Percentiles rank a stretch among this genome's conserved stretches.
These are phyloP conservation scores for Thelonectria discophora DNA, from an alignment of 2,329 filamentous ascomycete species.

Conservation along the genomic window DNA sequence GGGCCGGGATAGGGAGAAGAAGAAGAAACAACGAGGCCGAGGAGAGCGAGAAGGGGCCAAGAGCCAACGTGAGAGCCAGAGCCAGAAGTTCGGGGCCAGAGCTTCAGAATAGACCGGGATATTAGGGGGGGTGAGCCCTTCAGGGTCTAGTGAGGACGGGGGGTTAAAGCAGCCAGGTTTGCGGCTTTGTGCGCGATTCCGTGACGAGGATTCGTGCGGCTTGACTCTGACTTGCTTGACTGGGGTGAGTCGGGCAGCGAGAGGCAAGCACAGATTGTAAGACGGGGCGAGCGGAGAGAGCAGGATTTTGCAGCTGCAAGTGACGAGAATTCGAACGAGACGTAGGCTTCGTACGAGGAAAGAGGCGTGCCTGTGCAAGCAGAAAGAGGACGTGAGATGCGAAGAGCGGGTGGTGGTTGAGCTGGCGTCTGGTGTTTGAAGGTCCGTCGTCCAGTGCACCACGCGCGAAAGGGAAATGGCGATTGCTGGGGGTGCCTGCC, in stretches of 20 bases:
- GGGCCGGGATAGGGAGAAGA: constrained; percentile 35
- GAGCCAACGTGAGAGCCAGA: constrained; percentile 17
- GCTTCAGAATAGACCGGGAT: constrained; percentile 23
- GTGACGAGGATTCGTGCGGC: constrained; percentile 10
- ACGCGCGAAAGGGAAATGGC: constrained; percentile 37
- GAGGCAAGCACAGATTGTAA: background rate
- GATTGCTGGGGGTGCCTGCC: constrained; percentile 35
- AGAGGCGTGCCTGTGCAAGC: constrained; percentile 29
- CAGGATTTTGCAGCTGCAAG: background rate
- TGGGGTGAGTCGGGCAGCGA: background rate
- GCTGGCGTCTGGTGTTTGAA: constrained; percentile 41
- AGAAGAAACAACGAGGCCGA: constrained; percentile 28
- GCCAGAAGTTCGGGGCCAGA: constrained; percentile 27
- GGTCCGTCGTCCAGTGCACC: constrained; percentile 25
- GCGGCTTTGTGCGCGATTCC: constrained; percentile 1
- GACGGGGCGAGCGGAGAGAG: background rate
- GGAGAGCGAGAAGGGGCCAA: constrained; percentile 21
- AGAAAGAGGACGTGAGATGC: constrained; percentile 28
- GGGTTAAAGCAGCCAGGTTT: constrained; percentile 4
- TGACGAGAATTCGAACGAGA: constrained; percentile 7
- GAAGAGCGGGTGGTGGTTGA: constrained; percentile 32
- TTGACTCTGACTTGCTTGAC: constrained; percentile 1
- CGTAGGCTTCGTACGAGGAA: constrained; percentile 4
- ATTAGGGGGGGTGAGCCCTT: constrained; percentile 20
- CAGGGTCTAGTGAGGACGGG: constrained; percentile 9